phyloP scores from a whole-genome alignment of 495 filamentous ascomycete species.

The Hyaloscypha hepaticicola region DNA sequence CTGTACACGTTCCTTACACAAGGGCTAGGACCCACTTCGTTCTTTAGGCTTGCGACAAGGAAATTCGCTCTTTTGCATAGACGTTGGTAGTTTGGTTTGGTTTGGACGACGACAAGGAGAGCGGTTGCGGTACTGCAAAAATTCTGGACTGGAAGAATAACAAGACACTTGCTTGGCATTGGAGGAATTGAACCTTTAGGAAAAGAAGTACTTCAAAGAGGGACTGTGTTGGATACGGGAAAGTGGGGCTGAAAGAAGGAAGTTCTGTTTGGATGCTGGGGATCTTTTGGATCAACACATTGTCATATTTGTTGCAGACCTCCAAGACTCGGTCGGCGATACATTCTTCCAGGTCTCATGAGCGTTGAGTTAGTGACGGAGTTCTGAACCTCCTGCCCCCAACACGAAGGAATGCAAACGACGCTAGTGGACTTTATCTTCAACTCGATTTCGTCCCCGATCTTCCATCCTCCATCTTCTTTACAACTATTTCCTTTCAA shows the following conservation, averaged over 20 bases:
- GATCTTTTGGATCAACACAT: not conserved
- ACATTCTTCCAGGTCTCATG: not conserved
- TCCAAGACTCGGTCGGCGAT: not conserved
- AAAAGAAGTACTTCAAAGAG: not conserved
- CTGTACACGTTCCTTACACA: slow-evolving; percentile 20
- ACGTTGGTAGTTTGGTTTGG: not conserved
- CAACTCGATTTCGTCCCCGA: not conserved
- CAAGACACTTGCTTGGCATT: not conserved
- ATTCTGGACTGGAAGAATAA: not conserved
- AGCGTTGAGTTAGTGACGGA: not conserved
- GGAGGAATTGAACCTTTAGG: not conserved
- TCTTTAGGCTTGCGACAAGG: slow-evolving; percentile 11
- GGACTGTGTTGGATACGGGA: not conserved
- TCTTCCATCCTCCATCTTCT: not conserved
- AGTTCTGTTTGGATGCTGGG: not conserved
- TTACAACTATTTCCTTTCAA: not conserved
- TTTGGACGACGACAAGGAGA: slow-evolving; percentile 6
- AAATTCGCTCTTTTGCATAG: not conserved
- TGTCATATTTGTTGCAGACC: not conserved
- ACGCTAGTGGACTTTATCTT: not conserved
- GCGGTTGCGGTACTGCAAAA: not conserved
- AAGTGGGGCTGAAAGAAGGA: not conserved
- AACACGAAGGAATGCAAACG: not conserved
- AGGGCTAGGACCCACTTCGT: slow-evolving; percentile 25
- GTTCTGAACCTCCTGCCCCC: not conserved